Conservation (phyloP, 2,329 filamentous ascomycete genomes). For the Pseudogymnoascus sp. region DNA sequence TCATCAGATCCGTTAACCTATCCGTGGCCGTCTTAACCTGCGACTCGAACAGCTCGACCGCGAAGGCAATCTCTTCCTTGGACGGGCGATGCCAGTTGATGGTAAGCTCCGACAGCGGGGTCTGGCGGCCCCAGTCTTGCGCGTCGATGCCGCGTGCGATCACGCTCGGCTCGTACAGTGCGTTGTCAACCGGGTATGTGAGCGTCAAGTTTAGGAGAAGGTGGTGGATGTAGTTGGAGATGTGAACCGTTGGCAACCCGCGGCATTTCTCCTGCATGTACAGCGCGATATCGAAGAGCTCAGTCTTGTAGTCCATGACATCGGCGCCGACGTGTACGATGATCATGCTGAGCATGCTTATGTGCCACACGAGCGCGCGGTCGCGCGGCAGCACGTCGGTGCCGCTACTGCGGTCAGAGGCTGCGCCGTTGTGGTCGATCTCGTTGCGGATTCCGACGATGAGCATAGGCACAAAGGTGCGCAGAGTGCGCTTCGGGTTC, state of each 20-base stretch:
- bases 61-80: conserved; percentile 75
- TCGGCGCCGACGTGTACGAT: conserved; percentile 91
- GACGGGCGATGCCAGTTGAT: conserved; percentile 88
- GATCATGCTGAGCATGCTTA: conserved; percentile 96
- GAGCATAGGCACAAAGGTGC: conserved; percentile 82
- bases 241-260: conserved; percentile 87
- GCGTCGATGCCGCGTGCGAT: conserved; percentile 64
- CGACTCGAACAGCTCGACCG: conserved; percentile 77
- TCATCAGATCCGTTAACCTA: conserved; percentile 70
- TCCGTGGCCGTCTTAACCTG: conserved; percentile 71
- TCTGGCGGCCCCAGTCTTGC: conserved; percentile 76
- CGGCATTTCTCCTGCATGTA: conserved; percentile 97
- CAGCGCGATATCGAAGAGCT: conserved; percentile 81
- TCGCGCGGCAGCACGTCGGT: conserved; percentile 90
- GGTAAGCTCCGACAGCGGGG: conserved; percentile 65
- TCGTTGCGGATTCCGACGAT: conserved; percentile 89
- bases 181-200: conserved; percentile 86
- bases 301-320: conserved; percentile 78
- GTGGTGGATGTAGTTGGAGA: conserved; percentile 97
- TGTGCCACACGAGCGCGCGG: conserved; percentile 88
- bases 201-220: conserved; percentile 88
- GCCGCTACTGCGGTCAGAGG: conserved; percentile 87
- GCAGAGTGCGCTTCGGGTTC: conserved; percentile 85
- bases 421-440: conserved; percentile 93
- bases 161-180: conserved; percentile 74